phyloP scores from a whole-genome alignment of 352 stramenopile genomes.

The Elongisporangium prolatum region DNA sequence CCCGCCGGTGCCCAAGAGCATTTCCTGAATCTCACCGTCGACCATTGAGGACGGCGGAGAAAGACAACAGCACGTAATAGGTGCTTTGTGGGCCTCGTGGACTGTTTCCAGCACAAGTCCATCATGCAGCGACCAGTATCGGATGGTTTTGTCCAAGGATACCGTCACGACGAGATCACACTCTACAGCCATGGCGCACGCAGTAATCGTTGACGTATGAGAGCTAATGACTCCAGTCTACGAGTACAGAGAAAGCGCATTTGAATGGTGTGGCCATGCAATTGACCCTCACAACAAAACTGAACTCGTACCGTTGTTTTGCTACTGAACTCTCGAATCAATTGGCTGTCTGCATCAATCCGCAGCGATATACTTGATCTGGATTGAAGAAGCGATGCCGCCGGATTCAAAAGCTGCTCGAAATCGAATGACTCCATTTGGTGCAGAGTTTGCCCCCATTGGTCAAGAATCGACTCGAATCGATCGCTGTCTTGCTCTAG shows the following conservation, averaged over 20 bases:
- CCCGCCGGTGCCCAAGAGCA: constrained; percentile 45
- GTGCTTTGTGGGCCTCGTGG: constrained; percentile 32
- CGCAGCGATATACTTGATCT: not conserved
- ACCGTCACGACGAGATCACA: constrained; percentile 41
- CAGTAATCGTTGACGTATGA: constrained; percentile 43
- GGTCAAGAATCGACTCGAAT: constrained; percentile 4
- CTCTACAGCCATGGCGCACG: constrained; percentile 33
- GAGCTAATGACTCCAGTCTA: constrained; percentile 33
- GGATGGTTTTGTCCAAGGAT: constrained; percentile 36
- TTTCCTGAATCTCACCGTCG: constrained; percentile 11
- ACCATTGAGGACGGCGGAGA: constrained; percentile 21
- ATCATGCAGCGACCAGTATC: constrained; percentile 35
- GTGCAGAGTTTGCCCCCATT: constrained; percentile 16
- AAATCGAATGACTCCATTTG: constrained; percentile 53
- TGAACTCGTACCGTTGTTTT: constrained; percentile 8
- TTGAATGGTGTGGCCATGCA: too few relatives aligned
- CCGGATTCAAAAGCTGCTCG: constrained; percentile 37
- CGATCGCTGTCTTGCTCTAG: not conserved
- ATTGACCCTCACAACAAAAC: not conserved
- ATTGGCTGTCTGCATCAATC: constrained; percentile 10
- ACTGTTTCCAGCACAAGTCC: constrained; percentile 31
- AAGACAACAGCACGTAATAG: constrained; percentile 47
- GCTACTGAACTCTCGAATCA: constrained; percentile 21
- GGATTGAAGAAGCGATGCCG: constrained; percentile 2
- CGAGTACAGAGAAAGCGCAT: too few relatives aligned